Base-by-base conservation (phyloP, 2,329 filamentous ascomycete species). In the Phyllosticta citriasiana region DNA sequence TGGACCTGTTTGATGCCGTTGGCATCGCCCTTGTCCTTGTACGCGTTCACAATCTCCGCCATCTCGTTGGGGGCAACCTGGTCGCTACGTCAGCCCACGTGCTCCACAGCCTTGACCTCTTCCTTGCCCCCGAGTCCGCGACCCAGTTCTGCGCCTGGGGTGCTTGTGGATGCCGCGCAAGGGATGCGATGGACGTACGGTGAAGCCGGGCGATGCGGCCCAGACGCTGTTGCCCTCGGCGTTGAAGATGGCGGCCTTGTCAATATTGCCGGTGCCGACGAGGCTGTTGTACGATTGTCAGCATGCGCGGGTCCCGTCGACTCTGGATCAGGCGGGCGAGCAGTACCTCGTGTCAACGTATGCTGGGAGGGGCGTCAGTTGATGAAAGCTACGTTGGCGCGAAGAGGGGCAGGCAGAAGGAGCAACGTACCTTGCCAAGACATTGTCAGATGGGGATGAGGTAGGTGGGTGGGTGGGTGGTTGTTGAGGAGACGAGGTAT, bases 201-300 rank as follows among this genome's bases (percentile, higher is more conserved):
- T 78, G 79, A 96, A 96, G 67, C 81, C 94, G 86, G 65, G 89
- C 92, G 73, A 97, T 16, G 81, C 96, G 88, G 67, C 94, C 74
- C 74, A 96, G 65, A 96, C 70, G 63, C 78, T 76, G 69, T 77
- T 75, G 70, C 76, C 76, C 61, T 72, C 70, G 64, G 70, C 73
- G 71, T 79, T 78, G 66, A 79, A 78, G 68, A 81, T 80, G 66
- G 79, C 74, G 65, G 79, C 77, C 70, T 79, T 80, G 71, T 76
- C 74, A 67, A 76, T 69, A 67, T 74, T 73, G 68, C 73, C 73
- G 63, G 71, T 72, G 72, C 73, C 74, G 63, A 76, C 70, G 66
- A 76, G 73, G 72, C 74, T 76, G 57, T 60, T 30, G n/a, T 54
- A 40, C 40, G 12, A 51, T 30, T 62, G 64, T 65, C 61, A 60